Percentiles rank a stretch among this genome's conserved stretches.
phyloP scores from a whole-genome alignment of 140 eudicot species.

The Bidens hawaiensis region DNA sequence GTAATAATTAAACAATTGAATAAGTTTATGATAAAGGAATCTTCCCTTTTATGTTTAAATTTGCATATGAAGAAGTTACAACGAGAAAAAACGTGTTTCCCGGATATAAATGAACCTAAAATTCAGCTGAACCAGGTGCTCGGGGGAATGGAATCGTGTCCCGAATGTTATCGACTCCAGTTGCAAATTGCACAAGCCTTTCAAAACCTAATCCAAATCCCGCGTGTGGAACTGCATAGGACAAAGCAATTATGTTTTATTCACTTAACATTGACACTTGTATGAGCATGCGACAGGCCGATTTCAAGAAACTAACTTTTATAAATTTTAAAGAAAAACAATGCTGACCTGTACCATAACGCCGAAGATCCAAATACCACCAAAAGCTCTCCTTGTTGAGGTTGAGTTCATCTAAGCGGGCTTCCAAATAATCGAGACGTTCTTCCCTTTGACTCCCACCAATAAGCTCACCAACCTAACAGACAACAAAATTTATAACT shows the following conservation, averaged over 20 bases:
- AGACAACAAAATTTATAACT: conserved; percentile 4
- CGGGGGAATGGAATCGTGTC: conserved; percentile 98
- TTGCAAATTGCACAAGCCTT: conserved; percentile 98
- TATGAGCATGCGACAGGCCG: background rate
- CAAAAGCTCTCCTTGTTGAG: conserved; percentile 85
- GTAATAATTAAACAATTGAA: background rate
- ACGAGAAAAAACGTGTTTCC: background rate
- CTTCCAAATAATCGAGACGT: conserved; percentile 73
- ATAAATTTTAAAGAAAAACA: background rate
- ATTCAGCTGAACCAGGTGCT: conserved; percentile 95
- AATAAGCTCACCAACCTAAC: conserved; percentile 93
- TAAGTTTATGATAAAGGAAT: background rate
- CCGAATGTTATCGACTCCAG: conserved; percentile 92
- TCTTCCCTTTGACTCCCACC: conserved; percentile 99
- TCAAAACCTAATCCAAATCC: conserved; percentile 98
- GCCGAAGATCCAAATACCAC: conserved; percentile 99
- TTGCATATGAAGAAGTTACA: conserved; percentile 14
- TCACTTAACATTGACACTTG: background rate
- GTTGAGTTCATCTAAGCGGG: conserved; percentile 70
- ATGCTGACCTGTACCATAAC: conserved; percentile 91
- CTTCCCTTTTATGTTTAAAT: conserved; percentile 1
- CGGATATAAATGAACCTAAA: conserved; percentile 18
- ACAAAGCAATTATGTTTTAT: conserved; percentile 2
- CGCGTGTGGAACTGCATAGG: conserved; percentile 87
- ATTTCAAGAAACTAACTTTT: conserved; percentile 6